Evolutionary conservation across 257 asterid genomes (phyloP), one percentile per base, ranked within the genome.

Genomic region (Gentiana dahurica): DNA sequence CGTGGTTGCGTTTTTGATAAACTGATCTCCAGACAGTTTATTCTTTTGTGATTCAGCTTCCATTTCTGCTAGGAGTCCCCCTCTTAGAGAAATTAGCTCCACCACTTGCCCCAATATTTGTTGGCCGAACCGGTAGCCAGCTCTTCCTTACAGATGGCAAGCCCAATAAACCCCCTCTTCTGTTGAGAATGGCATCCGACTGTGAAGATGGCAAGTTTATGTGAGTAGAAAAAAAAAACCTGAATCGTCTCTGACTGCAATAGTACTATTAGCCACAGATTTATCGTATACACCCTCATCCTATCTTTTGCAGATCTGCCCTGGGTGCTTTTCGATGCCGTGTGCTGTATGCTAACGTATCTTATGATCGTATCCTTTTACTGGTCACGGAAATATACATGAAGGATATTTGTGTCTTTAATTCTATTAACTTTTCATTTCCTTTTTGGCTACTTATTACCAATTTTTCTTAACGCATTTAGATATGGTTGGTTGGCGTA

Each of bases 401-500:
- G 24, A 24, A 24, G 24, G 24, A 24, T 24, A 24, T 24, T 45
- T 12, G 12, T 32, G 46, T 51, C 36, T 57, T 51, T 45, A 36
- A 12, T 49, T 59, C 34, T 44, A 41, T 47, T 52, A 47, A 55
- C 51, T n/a, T 34, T n/a, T 66, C 71, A 45, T 59, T 9, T 60
- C 60, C 38, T 39, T 44, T 64, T 12, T 65, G 61, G 66, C 73
- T 64, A 52, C 51, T 68, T 35, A 49, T 65, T 44, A 49, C 54
- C 52, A 64, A 24, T 24, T 55, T 59, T 69, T 62, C 86, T 80
- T 89, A 76, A 71, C 81, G 3, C 60, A 47, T 68, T 62, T 58
- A 88, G 97, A 91, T 80, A 70, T 85, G 94, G 98, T 87, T 76
- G 98, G 98, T 56, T 91, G 97, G 96, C 95, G 98, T 45, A 91